A percentile compares a stretch with the other conserved stretches of the same genome.
Conservation (phyloP, 2,329 filamentous ascomycete species). For the Fusarium coffeatum region DNA sequence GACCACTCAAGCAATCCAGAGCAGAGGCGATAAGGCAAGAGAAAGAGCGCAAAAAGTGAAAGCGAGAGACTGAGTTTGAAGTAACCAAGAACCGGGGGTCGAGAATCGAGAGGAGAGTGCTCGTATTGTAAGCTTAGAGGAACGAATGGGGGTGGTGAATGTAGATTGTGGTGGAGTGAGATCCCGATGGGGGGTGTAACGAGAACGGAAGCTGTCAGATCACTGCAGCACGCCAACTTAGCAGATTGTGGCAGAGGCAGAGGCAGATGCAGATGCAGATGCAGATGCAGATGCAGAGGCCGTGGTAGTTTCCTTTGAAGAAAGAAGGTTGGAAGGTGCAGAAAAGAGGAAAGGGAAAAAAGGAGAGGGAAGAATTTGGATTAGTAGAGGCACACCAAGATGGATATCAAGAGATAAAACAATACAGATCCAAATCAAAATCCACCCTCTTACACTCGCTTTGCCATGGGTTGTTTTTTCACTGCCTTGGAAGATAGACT, state of each 20-base stretch:
- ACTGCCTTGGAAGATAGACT: constrained; percentile 44
- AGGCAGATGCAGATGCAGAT: neutral
- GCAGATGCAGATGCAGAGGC: constrained; percentile 4
- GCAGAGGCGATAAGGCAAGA: neutral
- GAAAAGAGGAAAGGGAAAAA: neutral
- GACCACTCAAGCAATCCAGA: constrained; percentile 3
- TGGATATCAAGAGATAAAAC: constrained; percentile 8
- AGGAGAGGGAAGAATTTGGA: neutral
- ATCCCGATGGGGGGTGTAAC: constrained; percentile 27
- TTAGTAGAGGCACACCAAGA: neutral
- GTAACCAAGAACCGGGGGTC: constrained; percentile 20
- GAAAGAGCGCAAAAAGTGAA: neutral
- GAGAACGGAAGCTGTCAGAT: constrained; percentile 20
- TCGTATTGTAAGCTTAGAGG: constrained; percentile 37
- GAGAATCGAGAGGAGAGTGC: constrained; percentile 22
- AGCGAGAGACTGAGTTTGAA: constrained; percentile 27
- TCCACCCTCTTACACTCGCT: constrained; percentile 5
- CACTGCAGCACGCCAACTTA: neutral
- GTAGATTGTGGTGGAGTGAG: constrained; percentile 35
- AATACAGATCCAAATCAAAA: constrained; percentile 6
- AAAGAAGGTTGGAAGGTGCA: constrained; percentile 1
- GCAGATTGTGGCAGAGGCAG: neutral
- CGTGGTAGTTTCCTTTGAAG: constrained; percentile 16
- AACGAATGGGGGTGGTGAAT: constrained; percentile 30
- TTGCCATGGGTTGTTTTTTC: constrained; percentile 17